phyloP scores from a whole-genome alignment of 139 green algal genomes.

The Micractinium conductrix region DNA sequence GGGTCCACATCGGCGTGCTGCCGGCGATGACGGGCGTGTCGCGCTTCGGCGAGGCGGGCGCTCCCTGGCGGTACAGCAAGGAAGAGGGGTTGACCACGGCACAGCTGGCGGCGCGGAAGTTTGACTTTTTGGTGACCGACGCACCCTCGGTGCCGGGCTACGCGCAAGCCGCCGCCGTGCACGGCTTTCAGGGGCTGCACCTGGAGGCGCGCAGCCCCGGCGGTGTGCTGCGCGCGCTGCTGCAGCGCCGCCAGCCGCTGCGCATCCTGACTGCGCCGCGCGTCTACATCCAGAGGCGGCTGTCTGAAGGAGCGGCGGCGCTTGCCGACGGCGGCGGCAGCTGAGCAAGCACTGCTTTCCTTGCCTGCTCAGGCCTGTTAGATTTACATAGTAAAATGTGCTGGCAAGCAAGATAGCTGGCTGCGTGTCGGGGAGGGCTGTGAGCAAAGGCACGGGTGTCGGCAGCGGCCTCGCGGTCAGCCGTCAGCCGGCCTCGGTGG shows the following conservation, averaged over 20 bases:
- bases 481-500: too few species aligned
- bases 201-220: neutral
- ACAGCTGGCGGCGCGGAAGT: constrained; percentile 24
- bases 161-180: constrained; percentile 16
- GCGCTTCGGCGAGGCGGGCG: constrained; percentile 61
- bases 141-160: constrained; percentile 41
- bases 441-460: too few species aligned
- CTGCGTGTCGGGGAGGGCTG: too few species aligned
- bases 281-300: constrained; percentile 41
- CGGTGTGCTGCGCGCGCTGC: neutral
- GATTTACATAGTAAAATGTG: too few species aligned
- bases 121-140: constrained; percentile 59
- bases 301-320: neutral
- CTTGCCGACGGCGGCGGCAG: neutral
- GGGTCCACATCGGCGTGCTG: constrained; percentile 73
- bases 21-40: constrained; percentile 81
- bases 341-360: neutral
- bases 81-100: constrained; percentile 34
- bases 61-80: constrained; percentile 70
- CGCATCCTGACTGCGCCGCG: constrained; percentile 19
- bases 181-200: constrained; percentile 38
- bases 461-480: too few species aligned
- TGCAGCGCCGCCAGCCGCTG: constrained; percentile 29
- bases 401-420: too few species aligned
- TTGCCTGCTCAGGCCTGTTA: neutral